Percentiles rank a stretch among this genome's conserved stretches.
phyloP scores from a whole-genome alignment of 2,329 filamentous ascomycete species.

The Sclerotinia borealis region DNA sequence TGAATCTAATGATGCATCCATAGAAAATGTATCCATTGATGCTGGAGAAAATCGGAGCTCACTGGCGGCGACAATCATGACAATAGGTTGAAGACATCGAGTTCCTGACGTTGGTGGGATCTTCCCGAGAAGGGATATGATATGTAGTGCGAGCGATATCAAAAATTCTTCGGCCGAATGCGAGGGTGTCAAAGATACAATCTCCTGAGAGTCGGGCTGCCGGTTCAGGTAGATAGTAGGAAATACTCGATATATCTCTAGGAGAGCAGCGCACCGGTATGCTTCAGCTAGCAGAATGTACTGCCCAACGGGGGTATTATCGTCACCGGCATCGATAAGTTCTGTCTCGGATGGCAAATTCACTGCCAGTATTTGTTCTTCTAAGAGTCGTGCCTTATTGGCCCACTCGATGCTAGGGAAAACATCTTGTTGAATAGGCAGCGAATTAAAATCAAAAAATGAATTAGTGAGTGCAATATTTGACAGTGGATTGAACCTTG shows the following conservation, averaged over 20 bases:
- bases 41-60: constrained; percentile 23
- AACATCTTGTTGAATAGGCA: constrained; percentile 13
- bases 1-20: not conserved
- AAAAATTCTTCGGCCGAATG: constrained; percentile 25
- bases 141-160: constrained; percentile 26
- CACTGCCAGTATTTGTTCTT: constrained; percentile 27
- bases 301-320: constrained; percentile 29
- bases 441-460: not conserved
- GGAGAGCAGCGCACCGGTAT: constrained; percentile 25
- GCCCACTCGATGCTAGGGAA: constrained; percentile 19
- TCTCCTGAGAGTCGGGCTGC: not conserved
- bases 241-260: constrained; percentile 28
- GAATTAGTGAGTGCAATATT: not conserved
- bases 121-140: constrained; percentile 25
- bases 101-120: constrained; percentile 25
- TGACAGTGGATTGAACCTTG: not conserved
- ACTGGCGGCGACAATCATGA: constrained; percentile 24
- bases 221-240: constrained; percentile 22
- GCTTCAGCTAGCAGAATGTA: constrained; percentile 29
- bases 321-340: constrained; percentile 28
- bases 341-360: constrained; percentile 19
- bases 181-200: constrained; percentile 15
- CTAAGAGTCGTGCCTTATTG: constrained; percentile 21
- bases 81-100: constrained; percentile 28
- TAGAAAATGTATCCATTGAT: not conserved